Percentiles rank a stretch among this genome's conserved stretches.
These are phyloP conservation scores for Solanum bulbocastanum DNA, from an alignment of 257 asterid species.

Conservation along the genomic window DNA sequence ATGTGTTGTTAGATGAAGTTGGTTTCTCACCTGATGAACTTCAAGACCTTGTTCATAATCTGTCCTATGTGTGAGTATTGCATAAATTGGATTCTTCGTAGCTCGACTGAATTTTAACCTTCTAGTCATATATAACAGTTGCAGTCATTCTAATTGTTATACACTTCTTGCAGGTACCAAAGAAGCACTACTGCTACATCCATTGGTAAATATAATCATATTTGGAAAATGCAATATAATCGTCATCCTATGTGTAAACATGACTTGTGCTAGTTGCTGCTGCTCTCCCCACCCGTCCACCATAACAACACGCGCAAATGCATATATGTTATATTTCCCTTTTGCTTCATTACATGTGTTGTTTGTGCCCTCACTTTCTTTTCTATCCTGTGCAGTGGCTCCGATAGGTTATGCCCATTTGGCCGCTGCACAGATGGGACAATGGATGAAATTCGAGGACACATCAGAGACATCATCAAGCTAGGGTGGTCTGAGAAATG, in stretches of 20 bases:
- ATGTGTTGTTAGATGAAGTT: conserved; percentile 60
- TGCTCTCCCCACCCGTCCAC: too few species aligned
- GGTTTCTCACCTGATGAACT: conserved; percentile 77
- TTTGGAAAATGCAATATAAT: not conserved
- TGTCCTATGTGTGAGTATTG: conserved; percentile 79
- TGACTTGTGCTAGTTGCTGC: too few species aligned
- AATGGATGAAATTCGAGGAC: conserved; percentile 87
- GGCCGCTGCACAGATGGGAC: conserved; percentile 88
- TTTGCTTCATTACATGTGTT: not conserved
- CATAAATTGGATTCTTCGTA: not conserved
- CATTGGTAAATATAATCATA: conserved; percentile 39
- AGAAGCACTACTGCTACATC: conserved; percentile 96
- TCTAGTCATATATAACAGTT: too few species aligned
- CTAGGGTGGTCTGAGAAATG: conserved; percentile 52
- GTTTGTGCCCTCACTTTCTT: not conserved
- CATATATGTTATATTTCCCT: not conserved
- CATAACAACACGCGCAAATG: too few species aligned
- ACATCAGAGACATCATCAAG: conserved; percentile 76
- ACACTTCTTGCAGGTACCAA: conserved; percentile 54
- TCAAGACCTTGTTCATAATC: conserved; percentile 80
- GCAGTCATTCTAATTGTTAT: not conserved
- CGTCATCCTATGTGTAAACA: not conserved
- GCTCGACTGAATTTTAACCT: not conserved
- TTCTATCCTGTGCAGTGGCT: conserved; percentile 44
- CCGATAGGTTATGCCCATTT: conserved; percentile 86